Conservation (phyloP, 2,329 filamentous ascomycete genomes). For the Neofusicoccum sp. region DNA sequence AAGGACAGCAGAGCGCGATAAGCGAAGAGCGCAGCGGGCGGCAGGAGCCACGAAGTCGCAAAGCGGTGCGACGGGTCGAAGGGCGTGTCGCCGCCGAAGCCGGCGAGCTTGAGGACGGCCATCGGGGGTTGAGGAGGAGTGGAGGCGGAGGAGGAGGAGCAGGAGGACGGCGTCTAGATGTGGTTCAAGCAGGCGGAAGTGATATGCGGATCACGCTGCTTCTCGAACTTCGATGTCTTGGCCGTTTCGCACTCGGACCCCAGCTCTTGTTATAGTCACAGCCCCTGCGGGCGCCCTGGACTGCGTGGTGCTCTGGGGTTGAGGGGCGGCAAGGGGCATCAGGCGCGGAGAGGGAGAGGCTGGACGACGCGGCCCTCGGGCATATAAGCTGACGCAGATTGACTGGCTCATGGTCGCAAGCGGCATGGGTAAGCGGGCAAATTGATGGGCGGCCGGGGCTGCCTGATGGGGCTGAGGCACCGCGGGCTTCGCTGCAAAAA, state of each 20-base stretch:
- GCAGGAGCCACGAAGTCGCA: constrained; percentile 78
- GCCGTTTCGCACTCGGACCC: neutral
- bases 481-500: neutral
- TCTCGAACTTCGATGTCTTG: neutral
- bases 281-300: too few species aligned
- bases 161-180: too few species aligned
- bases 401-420: neutral
- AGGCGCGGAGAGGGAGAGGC: neutral
- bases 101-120: neutral
- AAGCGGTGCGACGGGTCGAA: constrained; percentile 61
- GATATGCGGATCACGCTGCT: neutral
- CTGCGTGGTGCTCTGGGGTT: neutral
- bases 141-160: too few species aligned
- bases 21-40: constrained; percentile 61
- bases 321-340: neutral
- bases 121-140: too few species aligned
- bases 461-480: constrained; percentile 8
- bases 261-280: too few species aligned
- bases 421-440: constrained; percentile 1
- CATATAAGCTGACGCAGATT: constrained; percentile 14
- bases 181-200: too few species aligned
- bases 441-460: constrained; percentile 10
- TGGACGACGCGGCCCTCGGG: neutral
- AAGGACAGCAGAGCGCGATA: constrained; percentile 53
- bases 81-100: constrained; percentile 17